Conservation (phyloP, 2,329 filamentous ascomycete genomes). For the Paraphoma chrysanthemicola region DNA sequence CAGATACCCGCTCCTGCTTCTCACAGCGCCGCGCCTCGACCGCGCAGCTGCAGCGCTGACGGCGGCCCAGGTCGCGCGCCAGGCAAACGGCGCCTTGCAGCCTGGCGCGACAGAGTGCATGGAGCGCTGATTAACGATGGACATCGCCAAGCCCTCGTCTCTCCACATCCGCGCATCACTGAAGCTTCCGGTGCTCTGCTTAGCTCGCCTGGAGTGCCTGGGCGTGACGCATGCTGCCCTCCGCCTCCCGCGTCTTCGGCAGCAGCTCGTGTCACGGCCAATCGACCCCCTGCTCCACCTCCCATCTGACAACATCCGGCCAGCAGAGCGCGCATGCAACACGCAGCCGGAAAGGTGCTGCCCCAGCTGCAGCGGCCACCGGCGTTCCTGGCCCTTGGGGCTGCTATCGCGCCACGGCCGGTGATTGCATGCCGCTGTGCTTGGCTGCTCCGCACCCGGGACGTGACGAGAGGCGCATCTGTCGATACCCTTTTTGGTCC, state of each 20-base stretch:
- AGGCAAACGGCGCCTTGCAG: constrained; percentile 19
- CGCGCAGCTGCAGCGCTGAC: constrained; percentile 7
- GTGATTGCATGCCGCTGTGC: constrained; percentile 15
- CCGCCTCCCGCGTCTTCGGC: constrained; percentile 43
- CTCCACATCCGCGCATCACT: constrained; percentile 31
- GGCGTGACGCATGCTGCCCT: constrained; percentile 41
- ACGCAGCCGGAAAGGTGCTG: constrained; percentile 30
- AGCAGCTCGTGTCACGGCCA: constrained; percentile 37
- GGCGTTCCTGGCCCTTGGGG: constrained; percentile 41
- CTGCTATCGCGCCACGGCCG: constrained; percentile 17
- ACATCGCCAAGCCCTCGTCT: constrained; percentile 31
- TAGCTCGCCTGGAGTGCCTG: constrained; percentile 32
- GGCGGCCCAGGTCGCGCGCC: constrained; percentile 10
- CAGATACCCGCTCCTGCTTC: background rate
- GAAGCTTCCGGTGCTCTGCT: constrained; percentile 44
- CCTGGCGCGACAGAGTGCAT: constrained; percentile 17
- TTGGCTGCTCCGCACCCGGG: constrained; percentile 21
- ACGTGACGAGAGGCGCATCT: constrained; percentile 31
- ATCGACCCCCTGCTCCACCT: constrained; percentile 35
- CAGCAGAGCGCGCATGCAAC: constrained; percentile 39
- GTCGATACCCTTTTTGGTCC: constrained; percentile 20
- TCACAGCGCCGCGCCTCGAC: background rate
- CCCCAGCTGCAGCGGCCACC: constrained; percentile 24
- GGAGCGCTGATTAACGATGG: constrained; percentile 26
- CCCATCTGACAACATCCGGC: constrained; percentile 39